phyloP scores from a whole-genome alignment of 148 eudicot genomes.

The Silene uniflora region DNA sequence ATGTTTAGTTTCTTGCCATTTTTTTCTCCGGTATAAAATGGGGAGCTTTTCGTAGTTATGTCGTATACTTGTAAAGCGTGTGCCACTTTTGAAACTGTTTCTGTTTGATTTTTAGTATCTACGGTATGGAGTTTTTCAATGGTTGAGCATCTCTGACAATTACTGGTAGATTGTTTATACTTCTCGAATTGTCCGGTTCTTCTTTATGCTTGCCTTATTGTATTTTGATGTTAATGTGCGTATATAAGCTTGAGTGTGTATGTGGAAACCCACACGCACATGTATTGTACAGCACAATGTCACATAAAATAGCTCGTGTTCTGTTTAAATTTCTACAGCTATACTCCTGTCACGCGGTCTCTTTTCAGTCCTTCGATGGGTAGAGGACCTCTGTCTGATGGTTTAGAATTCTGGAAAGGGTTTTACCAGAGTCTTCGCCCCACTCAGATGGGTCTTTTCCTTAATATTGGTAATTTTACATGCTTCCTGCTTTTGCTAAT shows the following conservation, averaged over 20 bases:
- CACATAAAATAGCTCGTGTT: not conserved
- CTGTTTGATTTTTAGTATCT: too few relatives aligned
- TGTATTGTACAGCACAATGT: not conserved
- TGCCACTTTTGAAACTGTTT: too few relatives aligned
- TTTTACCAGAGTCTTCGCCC: constrained; percentile 63
- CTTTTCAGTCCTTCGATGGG: constrained; percentile 45
- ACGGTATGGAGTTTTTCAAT: too few relatives aligned
- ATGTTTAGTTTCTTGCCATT: too few relatives aligned
- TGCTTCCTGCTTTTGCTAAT: constrained; percentile 19
- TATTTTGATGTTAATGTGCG: not conserved
- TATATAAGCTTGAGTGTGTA: not conserved
- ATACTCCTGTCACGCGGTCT: constrained; percentile 39
- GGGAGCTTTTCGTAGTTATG: too few relatives aligned
- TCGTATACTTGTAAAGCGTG: too few relatives aligned
- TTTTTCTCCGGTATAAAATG: too few relatives aligned
- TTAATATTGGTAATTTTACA: constrained; percentile 41
- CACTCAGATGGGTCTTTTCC: constrained; percentile 54
- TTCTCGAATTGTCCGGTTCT: too few relatives aligned
- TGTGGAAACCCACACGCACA: too few relatives aligned
- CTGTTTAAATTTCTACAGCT: constrained; percentile 22
- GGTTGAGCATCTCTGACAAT: too few relatives aligned
- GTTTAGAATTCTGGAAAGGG: constrained; percentile 52
- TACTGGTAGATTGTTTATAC: too few relatives aligned
- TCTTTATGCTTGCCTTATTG: not conserved
- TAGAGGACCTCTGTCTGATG: constrained; percentile 33